Percentiles rank a stretch among this genome's conserved stretches.
phyloP scores from a whole-genome alignment of 1,284 basidiomycete species.

The Dichomitus squalens region DNA sequence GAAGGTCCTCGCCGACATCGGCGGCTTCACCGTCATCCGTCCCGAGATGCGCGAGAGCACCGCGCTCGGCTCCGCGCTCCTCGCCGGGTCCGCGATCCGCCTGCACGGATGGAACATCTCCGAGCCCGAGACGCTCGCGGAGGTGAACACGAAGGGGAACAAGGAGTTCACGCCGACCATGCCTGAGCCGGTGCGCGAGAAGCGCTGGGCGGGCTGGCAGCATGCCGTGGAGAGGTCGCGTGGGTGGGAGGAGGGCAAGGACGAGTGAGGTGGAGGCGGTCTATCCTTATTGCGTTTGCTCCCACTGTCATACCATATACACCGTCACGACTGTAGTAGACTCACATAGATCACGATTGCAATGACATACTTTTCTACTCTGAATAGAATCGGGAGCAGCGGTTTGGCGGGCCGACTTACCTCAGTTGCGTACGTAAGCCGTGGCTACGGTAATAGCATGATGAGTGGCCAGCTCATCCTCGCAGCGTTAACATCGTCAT shows the following conservation, averaged over 20 bases:
- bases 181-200: constrained; percentile 55
- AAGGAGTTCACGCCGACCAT: constrained; percentile 70
- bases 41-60: constrained; percentile 99
- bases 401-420: too few species aligned
- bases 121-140: constrained; percentile 82
- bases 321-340: too few species aligned
- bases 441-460: too few species aligned
- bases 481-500: too few species aligned
- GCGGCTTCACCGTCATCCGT: constrained; percentile 89
- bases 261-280: constrained; percentile 15
- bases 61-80: constrained; percentile 92
- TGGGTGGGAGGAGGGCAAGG: constrained; percentile 74
- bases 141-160: constrained; percentile 89
- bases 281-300: not conserved
- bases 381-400: too few species aligned
- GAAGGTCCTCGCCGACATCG: constrained; percentile 91
- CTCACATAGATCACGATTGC: too few species aligned
- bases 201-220: constrained; percentile 80
- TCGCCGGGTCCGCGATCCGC: constrained; percentile 89
- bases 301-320: too few species aligned
- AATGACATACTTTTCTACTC: too few species aligned
- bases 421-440: too few species aligned
- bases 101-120: constrained; percentile 95
- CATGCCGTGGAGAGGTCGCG: constrained; percentile 80
- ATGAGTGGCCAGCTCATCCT: too few species aligned